Evolutionary conservation across 1,139 yeast genomes (phyloP), one percentile per base, ranked within the genome.

Genomic region (Lodderomyces beijingensis): DNA sequence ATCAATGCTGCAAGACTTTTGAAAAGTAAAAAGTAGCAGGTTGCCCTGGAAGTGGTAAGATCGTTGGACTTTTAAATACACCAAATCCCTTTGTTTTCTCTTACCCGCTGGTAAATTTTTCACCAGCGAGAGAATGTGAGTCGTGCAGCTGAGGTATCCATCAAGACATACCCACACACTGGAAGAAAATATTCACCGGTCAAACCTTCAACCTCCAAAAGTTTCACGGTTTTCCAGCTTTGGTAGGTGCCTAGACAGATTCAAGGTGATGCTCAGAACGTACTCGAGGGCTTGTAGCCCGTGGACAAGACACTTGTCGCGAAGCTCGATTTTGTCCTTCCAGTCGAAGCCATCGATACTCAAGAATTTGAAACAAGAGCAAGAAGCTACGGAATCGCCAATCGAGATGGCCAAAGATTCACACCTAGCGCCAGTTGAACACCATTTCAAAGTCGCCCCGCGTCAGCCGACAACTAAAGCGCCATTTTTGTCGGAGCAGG

Each of bases 401-500:
- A 48, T 55, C 16, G 54, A 59, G 20, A 47, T 74, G 34, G 81
- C 79, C 3, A 51, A 62, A 31, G 71, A 69, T 28, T 74, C 80
- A 2, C 56, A 59, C 4, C 55, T 75, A 28, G 79, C 79, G 12
- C 56, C 58, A 22, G 57, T 70, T 18, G 62, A 63, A 34, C 77
- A 73, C 33, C 53, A 53, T 25, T 53, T 62, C 17, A 62, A 65
- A 37, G 60, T 48, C 14, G 52, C 57, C 6, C 71, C 72, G 4
- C 59, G 71, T 36, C 64, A 57, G 39, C 57, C 73, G 3, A 62
- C 56, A 25, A 60, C 57, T 41, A 71, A 74, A 42, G 51, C 61
- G 34, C 76, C 79, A 2, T 59, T 75, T 34, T 58, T 76, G 33
- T 72, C 80, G 1, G 69, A 65, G 42, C 93, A 84, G 55, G 69